Conservation (phyloP, 345 rosid genomes). For the Salix koriyanagi region DNA sequence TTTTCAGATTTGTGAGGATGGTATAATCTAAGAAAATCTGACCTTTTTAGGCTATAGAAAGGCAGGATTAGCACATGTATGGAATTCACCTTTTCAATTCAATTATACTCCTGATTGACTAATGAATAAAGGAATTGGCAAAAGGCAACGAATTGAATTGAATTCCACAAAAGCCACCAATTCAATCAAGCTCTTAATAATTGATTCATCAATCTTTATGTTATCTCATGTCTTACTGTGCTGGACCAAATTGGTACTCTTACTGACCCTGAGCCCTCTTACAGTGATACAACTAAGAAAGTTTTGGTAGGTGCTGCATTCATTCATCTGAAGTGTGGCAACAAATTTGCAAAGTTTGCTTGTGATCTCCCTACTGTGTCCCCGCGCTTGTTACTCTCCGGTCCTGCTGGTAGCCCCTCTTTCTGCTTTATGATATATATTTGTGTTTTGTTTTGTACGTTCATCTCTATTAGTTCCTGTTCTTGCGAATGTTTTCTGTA, state of each 20-base stretch:
- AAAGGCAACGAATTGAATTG: not conserved
- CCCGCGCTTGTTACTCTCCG: slow-evolving; percentile 87
- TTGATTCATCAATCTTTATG: not conserved
- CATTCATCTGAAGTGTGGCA: slow-evolving; percentile 68
- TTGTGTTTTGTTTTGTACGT: not conserved
- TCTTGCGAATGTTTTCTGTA: slow-evolving; percentile 21
- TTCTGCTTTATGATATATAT: not conserved
- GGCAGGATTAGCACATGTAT: not conserved
- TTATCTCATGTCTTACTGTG: not conserved
- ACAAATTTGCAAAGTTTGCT: slow-evolving; percentile 61
- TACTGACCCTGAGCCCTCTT: slow-evolving; percentile 19
- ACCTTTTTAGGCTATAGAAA: not conserved
- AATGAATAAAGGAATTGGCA: not conserved
- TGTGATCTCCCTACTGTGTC: slow-evolving; percentile 66
- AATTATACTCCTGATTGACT: not conserved
- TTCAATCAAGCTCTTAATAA: not conserved
- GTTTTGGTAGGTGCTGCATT: slow-evolving; percentile 72
- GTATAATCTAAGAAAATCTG: not conserved
- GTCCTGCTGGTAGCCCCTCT: slow-evolving; percentile 71
- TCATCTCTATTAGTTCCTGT: not conserved
- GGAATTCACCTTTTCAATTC: not conserved
- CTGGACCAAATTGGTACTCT: slow-evolving; percentile 10
- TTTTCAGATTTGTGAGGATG: not conserved
- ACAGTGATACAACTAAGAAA: slow-evolving; percentile 85
- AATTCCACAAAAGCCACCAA: not conserved